Percentiles rank a stretch among this genome's conserved stretches.
phyloP scores from a whole-genome alignment of 129 eudicot species.

The Erigeron canadensis region DNA sequence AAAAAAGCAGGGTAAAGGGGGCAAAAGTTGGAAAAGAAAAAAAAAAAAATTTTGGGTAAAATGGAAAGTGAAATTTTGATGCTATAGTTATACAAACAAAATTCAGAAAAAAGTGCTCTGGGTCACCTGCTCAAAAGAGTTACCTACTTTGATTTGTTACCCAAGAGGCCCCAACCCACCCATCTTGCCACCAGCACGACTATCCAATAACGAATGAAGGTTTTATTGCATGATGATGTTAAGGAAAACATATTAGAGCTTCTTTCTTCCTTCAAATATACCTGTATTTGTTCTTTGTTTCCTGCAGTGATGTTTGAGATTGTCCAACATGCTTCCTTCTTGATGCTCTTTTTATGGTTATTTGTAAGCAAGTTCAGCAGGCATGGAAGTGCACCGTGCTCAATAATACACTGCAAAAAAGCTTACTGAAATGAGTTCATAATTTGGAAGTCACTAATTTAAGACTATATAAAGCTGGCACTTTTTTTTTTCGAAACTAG shows the following conservation, averaged over 20 bases:
- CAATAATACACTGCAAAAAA: constrained; percentile 45
- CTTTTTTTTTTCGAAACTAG: neutral
- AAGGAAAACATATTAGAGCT: neutral
- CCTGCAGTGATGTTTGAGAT: constrained; percentile 88
- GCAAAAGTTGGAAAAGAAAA: no score
- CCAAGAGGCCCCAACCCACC: no score
- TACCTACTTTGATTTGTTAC: no score
- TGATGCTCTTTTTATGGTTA: constrained; percentile 65
- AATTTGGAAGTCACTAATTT: neutral
- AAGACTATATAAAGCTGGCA: neutral
- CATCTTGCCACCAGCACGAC: neutral
- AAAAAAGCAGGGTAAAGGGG: neutral
- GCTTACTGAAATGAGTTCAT: neutral
- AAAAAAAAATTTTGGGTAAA: no score
- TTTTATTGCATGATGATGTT: neutral
- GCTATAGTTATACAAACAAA: no score
- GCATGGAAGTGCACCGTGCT: constrained; percentile 52
- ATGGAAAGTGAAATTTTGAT: no score
- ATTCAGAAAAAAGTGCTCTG: no score
- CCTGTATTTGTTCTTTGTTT: constrained; percentile 72
- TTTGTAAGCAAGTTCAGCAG: constrained; percentile 52
- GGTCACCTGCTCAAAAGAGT: no score
- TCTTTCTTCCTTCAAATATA: constrained; percentile 3
- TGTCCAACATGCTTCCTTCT: constrained; percentile 85
- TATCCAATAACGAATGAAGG: neutral